phyloP scores from a whole-genome alignment of 2,329 filamentous ascomycete species.

The Elsinoe perseae region DNA sequence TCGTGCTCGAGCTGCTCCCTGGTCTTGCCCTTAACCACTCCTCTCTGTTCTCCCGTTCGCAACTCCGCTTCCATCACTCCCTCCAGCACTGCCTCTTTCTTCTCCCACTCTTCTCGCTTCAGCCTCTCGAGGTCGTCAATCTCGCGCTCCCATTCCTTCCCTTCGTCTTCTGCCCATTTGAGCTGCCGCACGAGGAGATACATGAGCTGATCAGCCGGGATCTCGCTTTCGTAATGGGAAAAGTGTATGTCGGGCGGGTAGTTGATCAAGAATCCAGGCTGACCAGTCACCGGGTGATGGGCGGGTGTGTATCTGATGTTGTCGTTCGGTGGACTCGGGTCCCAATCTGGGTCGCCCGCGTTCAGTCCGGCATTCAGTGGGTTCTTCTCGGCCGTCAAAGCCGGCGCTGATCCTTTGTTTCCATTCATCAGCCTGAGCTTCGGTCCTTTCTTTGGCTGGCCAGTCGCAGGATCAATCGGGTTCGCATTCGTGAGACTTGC shows the following conservation, averaged over 20 bases:
- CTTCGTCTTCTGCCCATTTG: conserved; percentile 63
- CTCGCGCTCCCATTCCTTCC: conserved; percentile 55
- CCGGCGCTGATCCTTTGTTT: conserved; percentile 23
- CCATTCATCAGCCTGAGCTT: conserved; percentile 37
- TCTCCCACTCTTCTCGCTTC: conserved; percentile 65
- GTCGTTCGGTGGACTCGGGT: conserved; percentile 39
- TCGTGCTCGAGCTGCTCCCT: conserved; percentile 33
- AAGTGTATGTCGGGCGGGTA: conserved; percentile 55
- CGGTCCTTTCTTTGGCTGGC: conserved; percentile 33
- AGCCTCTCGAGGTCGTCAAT: conserved; percentile 58
- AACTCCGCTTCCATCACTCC: conserved; percentile 66
- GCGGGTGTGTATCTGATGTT: conserved; percentile 53
- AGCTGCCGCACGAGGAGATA: conserved; percentile 55
- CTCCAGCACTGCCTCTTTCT: conserved; percentile 71
- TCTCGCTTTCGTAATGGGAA: conserved; percentile 54
- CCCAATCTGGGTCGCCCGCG: conserved; percentile 18
- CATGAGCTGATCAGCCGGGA: conserved; percentile 61
- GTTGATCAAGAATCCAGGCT: conserved; percentile 41
- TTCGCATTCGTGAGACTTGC: conserved; percentile 63
- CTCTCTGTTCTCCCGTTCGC: conserved; percentile 35
- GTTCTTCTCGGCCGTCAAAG: conserved; percentile 11
- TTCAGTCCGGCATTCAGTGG: conserved; percentile 12
- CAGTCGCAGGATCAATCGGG: conserved; percentile 38
- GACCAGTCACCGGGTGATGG: conserved; percentile 52
- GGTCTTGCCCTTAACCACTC: conserved; percentile 28